A percentile compares a stretch with the other conserved stretches of the same genome.
These are phyloP conservation scores for Vaucheria bursata DNA, from an alignment of 352 stramenopile species.

Conservation along the genomic window DNA sequence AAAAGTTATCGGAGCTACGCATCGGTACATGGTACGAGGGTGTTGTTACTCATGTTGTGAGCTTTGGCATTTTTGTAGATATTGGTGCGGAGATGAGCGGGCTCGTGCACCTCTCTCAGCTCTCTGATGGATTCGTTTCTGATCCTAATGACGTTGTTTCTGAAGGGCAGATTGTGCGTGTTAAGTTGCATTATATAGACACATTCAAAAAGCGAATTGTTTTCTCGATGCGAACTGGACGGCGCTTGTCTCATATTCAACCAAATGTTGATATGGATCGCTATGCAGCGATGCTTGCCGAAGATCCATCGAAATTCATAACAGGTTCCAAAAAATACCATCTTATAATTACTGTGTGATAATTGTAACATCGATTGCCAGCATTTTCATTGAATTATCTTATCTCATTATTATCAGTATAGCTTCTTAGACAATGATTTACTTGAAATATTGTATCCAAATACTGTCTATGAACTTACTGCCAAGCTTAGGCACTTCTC, in stretches of 20 bases:
- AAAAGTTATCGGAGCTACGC: too few relatives aligned
- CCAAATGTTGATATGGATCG: constrained; percentile 19
- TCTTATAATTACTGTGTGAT: too few relatives aligned
- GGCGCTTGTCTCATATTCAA: constrained; percentile 9
- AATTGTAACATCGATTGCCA: too few relatives aligned
- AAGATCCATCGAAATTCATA: constrained; percentile 30
- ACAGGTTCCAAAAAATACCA: too few relatives aligned
- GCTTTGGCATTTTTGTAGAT: constrained; percentile 46
- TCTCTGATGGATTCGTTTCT: constrained; percentile 41
- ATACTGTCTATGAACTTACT: too few relatives aligned
- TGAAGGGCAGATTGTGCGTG: constrained; percentile 36
- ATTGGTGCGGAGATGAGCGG: constrained; percentile 43
- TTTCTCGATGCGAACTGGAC: constrained; percentile 39
- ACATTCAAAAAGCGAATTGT: constrained; percentile 31
- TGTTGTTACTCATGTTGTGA: constrained; percentile 45
- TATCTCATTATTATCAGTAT: too few relatives aligned
- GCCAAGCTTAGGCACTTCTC: too few relatives aligned
- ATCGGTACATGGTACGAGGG: too few relatives aligned
- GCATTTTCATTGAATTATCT: too few relatives aligned
- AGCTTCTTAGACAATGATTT: too few relatives aligned
- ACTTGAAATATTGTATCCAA: too few relatives aligned
- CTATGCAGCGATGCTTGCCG: constrained; percentile 36
- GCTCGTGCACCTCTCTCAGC: constrained; percentile 46
- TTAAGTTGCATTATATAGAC: constrained; percentile 28
- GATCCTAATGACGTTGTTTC: constrained; percentile 29